Evolutionary conservation across 2,329 filamentous ascomycete species (phyloP), one percentile per base, ranked within the genome.

Genomic region (Aspergillus japonicus): DNA sequence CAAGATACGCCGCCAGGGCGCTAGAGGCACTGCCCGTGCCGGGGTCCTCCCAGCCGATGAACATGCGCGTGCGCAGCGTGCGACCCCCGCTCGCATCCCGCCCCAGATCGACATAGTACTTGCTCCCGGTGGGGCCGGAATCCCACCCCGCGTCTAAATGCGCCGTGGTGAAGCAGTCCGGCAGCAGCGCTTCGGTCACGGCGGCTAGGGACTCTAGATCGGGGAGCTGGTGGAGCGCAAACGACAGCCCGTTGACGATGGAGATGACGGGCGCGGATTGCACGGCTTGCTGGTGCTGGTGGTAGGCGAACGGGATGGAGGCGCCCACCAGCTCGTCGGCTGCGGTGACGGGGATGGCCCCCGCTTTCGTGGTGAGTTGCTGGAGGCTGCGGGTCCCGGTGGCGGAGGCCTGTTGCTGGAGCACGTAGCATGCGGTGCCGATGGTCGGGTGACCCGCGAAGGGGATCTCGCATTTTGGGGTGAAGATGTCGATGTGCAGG

Each of bases 211-310:
- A 11, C 12, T 84, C 83, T 10, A 89, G 70, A 55, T 79, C 79
- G 0, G 82, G 75, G 19, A 92, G 79, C 63, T 82, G 75, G 11
- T 88, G 78, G n/a, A 90, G 81, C n/a, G 85, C 74, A 71, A 91
- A 91, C 1, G 66, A 66, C 60, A 71, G 64, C 16, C 68, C 68
- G 52, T 64, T 64, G 23, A 68, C 66, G 47, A 71, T 63, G 39
- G 62, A 65, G 11, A 69, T 42, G 12, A 68, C 26, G 14, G 83
- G 61, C 51, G 63, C 33, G 58, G 61, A n/a, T 21, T 12, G 6
- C 4, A 56, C n/a, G 5, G 7, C 14, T 5, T 12, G 14, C n/a
- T 39, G 29, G n/a, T 56, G 54, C 8, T 16, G 16, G 21, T 56
- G 54, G 24, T 8, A 56, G 11, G 35, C 44, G 4, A 35, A 14